phyloP scores from a whole-genome alignment of 2,329 filamentous ascomycete genomes.

The Pyrenochaeta sp. region DNA sequence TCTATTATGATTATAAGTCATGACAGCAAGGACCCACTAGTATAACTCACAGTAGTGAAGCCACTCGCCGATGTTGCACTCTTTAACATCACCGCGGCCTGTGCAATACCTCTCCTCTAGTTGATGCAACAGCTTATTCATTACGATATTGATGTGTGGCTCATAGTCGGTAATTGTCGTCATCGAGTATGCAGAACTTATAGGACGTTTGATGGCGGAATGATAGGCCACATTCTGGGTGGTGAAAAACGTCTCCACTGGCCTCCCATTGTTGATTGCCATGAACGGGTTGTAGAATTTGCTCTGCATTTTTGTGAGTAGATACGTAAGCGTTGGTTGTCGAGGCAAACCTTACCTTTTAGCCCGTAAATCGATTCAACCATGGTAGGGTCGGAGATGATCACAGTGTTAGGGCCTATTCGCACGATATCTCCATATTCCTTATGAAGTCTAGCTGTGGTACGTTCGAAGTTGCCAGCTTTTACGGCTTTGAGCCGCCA shows the following conservation, averaged over 20 bases:
- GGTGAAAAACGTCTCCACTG: constrained; percentile 36
- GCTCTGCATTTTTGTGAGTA: too few relatives aligned
- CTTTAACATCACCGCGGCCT: background rate
- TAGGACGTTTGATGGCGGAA: constrained; percentile 27
- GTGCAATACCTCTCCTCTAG: background rate
- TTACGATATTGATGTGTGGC: constrained; percentile 20
- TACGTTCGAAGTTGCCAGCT: too few relatives aligned
- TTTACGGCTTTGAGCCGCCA: too few relatives aligned
- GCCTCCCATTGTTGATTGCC: constrained; percentile 25
- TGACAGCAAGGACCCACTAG: constrained; percentile 10
- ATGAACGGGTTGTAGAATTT: constrained; percentile 34
- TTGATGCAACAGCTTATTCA: constrained; percentile 4
- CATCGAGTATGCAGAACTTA: constrained; percentile 51
- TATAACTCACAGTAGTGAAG: constrained; percentile 3
- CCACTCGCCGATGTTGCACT: background rate
- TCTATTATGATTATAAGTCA: too few relatives aligned
- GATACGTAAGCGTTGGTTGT: background rate
- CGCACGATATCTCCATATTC: constrained; percentile 76
- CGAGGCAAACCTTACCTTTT: constrained; percentile 1
- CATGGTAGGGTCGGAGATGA: constrained; percentile 1
- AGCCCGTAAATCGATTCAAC: constrained; percentile 6
- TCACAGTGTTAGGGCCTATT: constrained; percentile 67
- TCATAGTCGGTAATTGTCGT: constrained; percentile 38
- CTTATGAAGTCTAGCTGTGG: too few relatives aligned
- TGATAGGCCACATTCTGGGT: constrained; percentile 51